A percentile compares a stretch with the other conserved stretches of the same genome.
phyloP scores from a whole-genome alignment of 345 rosid genomes.

The Eutrema yunnanense region DNA sequence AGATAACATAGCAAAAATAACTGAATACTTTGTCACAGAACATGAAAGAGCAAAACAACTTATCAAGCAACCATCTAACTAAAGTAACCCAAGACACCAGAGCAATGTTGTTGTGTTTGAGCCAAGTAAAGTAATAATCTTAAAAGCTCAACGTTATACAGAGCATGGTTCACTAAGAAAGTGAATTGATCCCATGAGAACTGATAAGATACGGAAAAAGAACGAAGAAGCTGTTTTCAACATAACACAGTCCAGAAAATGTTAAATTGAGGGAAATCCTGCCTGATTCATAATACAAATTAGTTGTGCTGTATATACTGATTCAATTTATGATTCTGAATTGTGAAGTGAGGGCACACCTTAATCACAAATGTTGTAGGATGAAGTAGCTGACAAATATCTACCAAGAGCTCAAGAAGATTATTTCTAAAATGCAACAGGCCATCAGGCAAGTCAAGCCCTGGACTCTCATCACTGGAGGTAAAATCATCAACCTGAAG shows the following conservation, averaged over 20 bases:
- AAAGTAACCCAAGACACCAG: slow-evolving; percentile 1
- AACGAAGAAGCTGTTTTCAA: not conserved
- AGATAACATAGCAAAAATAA: not conserved
- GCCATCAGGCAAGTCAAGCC: slow-evolving; percentile 73
- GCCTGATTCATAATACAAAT: not conserved
- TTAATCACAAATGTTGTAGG: slow-evolving; percentile 60
- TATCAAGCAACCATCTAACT: slow-evolving; percentile 7
- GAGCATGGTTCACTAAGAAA: not conserved
- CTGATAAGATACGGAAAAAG: not conserved
- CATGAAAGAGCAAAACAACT: not conserved
- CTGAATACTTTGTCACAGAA: not conserved
- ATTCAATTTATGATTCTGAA: not conserved
- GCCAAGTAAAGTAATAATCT: not conserved
- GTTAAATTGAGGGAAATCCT: not conserved
- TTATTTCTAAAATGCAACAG: slow-evolving; percentile 78
- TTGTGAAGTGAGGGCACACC: slow-evolving; percentile 43
- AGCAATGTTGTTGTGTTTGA: not conserved
- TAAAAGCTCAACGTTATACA: not conserved
- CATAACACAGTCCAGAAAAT: not conserved
- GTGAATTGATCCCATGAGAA: not conserved
- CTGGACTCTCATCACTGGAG: slow-evolving; percentile 47
- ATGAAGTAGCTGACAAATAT: slow-evolving; percentile 77
- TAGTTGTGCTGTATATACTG: not conserved
- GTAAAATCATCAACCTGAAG: slow-evolving; percentile 84
- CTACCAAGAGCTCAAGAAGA: slow-evolving; percentile 84